A percentile compares a stretch with the other conserved stretches of the same genome.
phyloP scores from a whole-genome alignment of 2,329 filamentous ascomycete genomes.

The Cryphonectria nitschkei region DNA sequence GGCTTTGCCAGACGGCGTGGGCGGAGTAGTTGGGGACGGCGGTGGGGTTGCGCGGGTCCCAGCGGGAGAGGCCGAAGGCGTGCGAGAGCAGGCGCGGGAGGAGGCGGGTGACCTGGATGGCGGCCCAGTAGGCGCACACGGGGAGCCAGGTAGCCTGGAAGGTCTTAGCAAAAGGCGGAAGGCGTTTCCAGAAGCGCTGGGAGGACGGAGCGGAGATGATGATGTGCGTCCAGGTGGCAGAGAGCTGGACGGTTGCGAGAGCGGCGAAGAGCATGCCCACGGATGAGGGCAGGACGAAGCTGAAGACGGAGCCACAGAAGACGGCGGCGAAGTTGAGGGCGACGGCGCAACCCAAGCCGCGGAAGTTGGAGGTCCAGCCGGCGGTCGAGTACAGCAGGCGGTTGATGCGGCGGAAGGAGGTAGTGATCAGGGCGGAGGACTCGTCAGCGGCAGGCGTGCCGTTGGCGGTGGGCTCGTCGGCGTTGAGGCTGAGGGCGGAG shows the following conservation, averaged over 20 bases:
- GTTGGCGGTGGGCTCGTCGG: slow-evolving; percentile 39
- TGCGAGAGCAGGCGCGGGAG: slow-evolving; percentile 53
- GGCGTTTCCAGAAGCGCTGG: slow-evolving; percentile 68
- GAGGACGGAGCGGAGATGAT: slow-evolving; percentile 73
- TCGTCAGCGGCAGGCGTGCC: slow-evolving; percentile 40
- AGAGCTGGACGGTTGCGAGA: slow-evolving; percentile 67
- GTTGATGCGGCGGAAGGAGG: slow-evolving; percentile 55
- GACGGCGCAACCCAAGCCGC: slow-evolving; percentile 62
- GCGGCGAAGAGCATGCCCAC: slow-evolving; percentile 60
- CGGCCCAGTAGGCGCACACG: slow-evolving; percentile 64
- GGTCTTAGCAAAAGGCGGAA: slow-evolving; percentile 66
- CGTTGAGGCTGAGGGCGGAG: slow-evolving; percentile 52
- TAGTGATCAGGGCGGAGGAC: slow-evolving; percentile 48
- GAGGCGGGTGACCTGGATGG: slow-evolving; percentile 53
- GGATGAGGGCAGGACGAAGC: slow-evolving; percentile 45
- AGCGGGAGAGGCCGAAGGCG: slow-evolving; percentile 51
- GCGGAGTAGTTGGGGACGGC: slow-evolving; percentile 43
- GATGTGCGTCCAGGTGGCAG: slow-evolving; percentile 82
- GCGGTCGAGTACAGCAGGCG: slow-evolving; percentile 62
- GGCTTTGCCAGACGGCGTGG: slow-evolving; percentile 49
- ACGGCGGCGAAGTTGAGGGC: slow-evolving; percentile 42
- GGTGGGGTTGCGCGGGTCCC: slow-evolving; percentile 43
- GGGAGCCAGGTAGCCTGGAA: slow-evolving; percentile 73
- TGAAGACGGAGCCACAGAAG: slow-evolving; percentile 45
- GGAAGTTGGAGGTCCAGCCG: slow-evolving; percentile 70